These are phyloP conservation scores for Mycena haematopus DNA, from an alignment of 768 basidiomycete species.

Conservation along the genomic window DNA sequence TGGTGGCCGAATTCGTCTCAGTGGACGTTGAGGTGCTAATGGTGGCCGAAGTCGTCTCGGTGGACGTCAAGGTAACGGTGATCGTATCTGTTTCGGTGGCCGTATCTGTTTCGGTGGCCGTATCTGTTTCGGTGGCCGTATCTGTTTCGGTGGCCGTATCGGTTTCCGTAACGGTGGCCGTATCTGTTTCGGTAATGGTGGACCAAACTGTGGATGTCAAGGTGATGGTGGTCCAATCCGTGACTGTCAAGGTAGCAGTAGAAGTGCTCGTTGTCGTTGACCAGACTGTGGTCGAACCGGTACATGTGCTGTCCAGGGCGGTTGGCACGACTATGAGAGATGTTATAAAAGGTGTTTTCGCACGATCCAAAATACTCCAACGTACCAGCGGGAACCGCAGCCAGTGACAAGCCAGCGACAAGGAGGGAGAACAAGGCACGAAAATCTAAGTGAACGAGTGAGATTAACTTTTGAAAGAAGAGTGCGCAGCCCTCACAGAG, in stretches of 20 bases:
- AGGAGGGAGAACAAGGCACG: slow-evolving; percentile 1
- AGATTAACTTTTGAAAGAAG: slow-evolving; percentile 1
- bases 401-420: not conserved
- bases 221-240: slow-evolving; percentile 5
- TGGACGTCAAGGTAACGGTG: not conserved
- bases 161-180: too few species aligned
- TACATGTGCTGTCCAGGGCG: not conserved
- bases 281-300: slow-evolving; percentile 7
- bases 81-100: not conserved
- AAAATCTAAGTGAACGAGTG: slow-evolving; percentile 1
- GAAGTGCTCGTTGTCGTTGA: slow-evolving; percentile 5
- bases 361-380: not conserved
- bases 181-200: not conserved
- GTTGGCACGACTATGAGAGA: slow-evolving; percentile 6
- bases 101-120: too few species aligned
- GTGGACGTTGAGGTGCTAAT: not conserved
- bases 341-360: not conserved
- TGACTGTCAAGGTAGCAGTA: slow-evolving; percentile 5
- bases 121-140: too few species aligned
- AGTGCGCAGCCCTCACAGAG: slow-evolving; percentile 1
- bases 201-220: slow-evolving; percentile 5
- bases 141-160: too few species aligned
- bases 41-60: not conserved
- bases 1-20: not conserved
- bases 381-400: not conserved